Base-by-base conservation (phyloP, 2,329 filamentous ascomycete species). In the Alternaria conjuncta region DNA sequence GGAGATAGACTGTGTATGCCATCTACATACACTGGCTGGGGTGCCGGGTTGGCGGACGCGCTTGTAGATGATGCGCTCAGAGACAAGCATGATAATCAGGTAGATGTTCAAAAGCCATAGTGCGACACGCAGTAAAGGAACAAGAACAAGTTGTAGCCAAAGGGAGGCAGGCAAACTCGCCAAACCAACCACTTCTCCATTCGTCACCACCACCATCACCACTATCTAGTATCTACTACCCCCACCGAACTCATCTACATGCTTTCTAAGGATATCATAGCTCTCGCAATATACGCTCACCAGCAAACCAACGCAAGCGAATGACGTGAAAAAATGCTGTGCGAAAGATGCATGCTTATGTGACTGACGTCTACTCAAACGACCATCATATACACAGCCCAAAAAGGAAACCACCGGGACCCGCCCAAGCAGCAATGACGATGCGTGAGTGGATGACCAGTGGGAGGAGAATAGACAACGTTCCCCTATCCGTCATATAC, bases 401-500 rank as follows among this genome's bases (percentile, higher is more conserved):
- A 30, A 44, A 44, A 58, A 45, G 47, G 47, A 59, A 54, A 59
- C 57, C 57, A 54, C 55, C 45, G 57, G 57, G 41, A 59, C 57
- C 49, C 47, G 57, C 36, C 57, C 57, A 59, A 59, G 47, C 49
- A 59, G 49, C 49, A 28, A 44, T 54, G 15, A 36, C 15, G 57
- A 54, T 59, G 57, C 49, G 36, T 43, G 53, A 55, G 53, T 55
- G 53, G 53, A 55, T 55, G 18, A 18, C 53, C 53, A 55, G 36
- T 26, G 36, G 36, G 25, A 55, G 20, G 53, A 44, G 21, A 44
- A 41, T 20, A 26, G 23, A n/a, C 4, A 28, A 18, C 15, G 30
- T 10, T n/a, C 53, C 25, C n/a, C 32, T 41, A 2, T 44, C 15
- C 7, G 25, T 44, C 41, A 25, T 44, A 44, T 23, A 55, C 53